These are phyloP conservation scores for Fusarium gaditjirri DNA, from an alignment of 2,329 filamentous ascomycete species.

Conservation along the genomic window DNA sequence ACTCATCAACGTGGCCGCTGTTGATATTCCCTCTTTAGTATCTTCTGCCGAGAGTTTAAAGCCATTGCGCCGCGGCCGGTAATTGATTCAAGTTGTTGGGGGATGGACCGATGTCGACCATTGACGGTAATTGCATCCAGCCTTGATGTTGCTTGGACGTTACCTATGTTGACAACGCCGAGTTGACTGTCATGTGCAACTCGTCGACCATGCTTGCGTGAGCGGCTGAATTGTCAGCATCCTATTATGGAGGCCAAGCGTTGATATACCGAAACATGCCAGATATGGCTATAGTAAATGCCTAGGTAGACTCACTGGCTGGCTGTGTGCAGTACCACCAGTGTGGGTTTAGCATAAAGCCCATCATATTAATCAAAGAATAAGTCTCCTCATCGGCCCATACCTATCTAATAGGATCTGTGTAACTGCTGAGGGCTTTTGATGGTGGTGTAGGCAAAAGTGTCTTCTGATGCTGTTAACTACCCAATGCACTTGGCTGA, in stretches of 20 bases:
- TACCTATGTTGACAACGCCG: conserved; percentile 2
- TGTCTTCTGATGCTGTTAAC: conserved; percentile 18
- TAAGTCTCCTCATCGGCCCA: not conserved
- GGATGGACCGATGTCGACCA: conserved; percentile 8
- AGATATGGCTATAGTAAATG: not conserved
- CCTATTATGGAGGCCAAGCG: not conserved
- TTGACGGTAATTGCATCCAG: conserved; percentile 2
- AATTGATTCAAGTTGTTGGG: conserved; percentile 18
- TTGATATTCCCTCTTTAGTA: conserved; percentile 4
- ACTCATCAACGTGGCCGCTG: not conserved
- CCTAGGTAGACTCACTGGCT: not conserved
- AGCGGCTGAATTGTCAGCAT: not conserved
- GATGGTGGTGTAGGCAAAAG: not conserved
- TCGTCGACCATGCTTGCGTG: not conserved
- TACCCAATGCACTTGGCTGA: not conserved
- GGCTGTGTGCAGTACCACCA: not conserved
- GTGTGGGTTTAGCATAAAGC: not conserved
- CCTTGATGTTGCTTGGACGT: conserved; percentile 1
- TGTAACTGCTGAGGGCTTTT: not conserved
- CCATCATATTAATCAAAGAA: not conserved
- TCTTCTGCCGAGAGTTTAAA: conserved; percentile 11
- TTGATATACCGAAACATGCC: conserved; percentile 5
- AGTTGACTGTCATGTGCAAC: conserved; percentile 12
- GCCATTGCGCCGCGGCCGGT: conserved; percentile 18
- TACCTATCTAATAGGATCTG: not conserved